Conservation (phyloP, 2,329 filamentous ascomycete species). For the Xylariomycetidae sp. region DNA sequence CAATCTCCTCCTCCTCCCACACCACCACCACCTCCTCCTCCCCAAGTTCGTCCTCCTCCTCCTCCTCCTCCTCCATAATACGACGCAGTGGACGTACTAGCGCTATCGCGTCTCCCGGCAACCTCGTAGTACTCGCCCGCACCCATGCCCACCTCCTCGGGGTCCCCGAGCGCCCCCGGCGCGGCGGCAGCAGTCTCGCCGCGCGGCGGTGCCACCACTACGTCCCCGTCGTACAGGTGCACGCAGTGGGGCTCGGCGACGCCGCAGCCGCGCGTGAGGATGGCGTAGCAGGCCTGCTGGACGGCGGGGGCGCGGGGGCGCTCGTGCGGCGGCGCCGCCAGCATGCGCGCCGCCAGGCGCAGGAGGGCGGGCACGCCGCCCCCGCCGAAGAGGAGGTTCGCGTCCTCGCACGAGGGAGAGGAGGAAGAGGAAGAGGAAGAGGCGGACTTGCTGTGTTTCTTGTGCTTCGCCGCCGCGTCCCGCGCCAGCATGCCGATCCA, state of each 20-base stretch:
- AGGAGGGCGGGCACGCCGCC: conserved; percentile 46
- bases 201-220: neutral
- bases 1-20: too few species aligned
- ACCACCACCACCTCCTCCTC: too few species aligned
- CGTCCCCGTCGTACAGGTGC: conserved; percentile 35
- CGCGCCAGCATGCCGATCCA: conserved; percentile 61
- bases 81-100: too few species aligned
- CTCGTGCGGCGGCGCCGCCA: conserved; percentile 44
- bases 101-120: too few species aligned
- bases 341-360: conserved; percentile 48
- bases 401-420: too few species aligned
- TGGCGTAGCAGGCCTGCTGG: conserved; percentile 44
- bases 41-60: too few species aligned
- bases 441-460: neutral
- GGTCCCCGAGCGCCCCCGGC: too few species aligned
- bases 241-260: conserved; percentile 49
- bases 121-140: too few species aligned
- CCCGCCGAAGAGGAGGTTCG: too few species aligned
- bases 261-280: conserved; percentile 42
- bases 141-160: too few species aligned
- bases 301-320: conserved; percentile 48
- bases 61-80: too few species aligned
- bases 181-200: neutral
- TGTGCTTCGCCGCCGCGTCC: conserved; percentile 46
- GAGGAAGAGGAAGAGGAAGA: too few species aligned